These are phyloP conservation scores for Candida manassasensis DNA, from an alignment of 805 yeast genomes.

Conservation along the genomic window DNA sequence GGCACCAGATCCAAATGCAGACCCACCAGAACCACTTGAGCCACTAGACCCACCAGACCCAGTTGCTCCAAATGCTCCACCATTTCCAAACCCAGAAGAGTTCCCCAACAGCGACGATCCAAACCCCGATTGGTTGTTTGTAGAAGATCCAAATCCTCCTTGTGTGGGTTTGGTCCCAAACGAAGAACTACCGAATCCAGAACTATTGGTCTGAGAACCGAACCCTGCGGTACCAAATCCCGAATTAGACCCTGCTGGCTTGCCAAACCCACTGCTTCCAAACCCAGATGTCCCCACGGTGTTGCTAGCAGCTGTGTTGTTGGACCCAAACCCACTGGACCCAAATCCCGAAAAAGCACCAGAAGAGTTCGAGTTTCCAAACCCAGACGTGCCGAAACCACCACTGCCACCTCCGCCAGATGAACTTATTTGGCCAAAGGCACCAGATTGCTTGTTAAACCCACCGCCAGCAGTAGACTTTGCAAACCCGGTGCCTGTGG, in stretches of 20 bases:
- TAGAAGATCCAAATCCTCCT: slow-evolving; percentile 10
- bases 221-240: slow-evolving; percentile 11
- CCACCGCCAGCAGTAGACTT: slow-evolving; percentile 4
- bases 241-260: slow-evolving; percentile 5
- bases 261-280: slow-evolving; percentile 12
- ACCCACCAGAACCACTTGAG: slow-evolving; percentile 8
- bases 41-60: slow-evolving; percentile 6
- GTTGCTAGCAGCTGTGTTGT: slow-evolving; percentile 4
- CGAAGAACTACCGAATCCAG: slow-evolving; percentile 9
- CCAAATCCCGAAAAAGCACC: slow-evolving; percentile 7
- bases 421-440: slow-evolving; percentile 14
- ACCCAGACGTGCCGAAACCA: slow-evolving; percentile 13
- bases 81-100: slow-evolving; percentile 3
- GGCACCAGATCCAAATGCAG: slow-evolving; percentile 12
- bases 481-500: slow-evolving; percentile 1
- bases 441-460: slow-evolving; percentile 9
- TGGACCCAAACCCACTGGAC: slow-evolving; percentile 4
- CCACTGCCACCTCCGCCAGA: slow-evolving; percentile 12
- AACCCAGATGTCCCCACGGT: slow-evolving; percentile 10
- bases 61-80: neutral
- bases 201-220: slow-evolving; percentile 7
- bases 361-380: slow-evolving; percentile 6
- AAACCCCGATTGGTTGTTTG: slow-evolving; percentile 2
- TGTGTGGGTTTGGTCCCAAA: slow-evolving; percentile 14
- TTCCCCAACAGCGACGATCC: slow-evolving; percentile 7